These are phyloP conservation scores for Corylus americana DNA, from an alignment of 306 rosid genomes.

Conservation along the genomic window DNA sequence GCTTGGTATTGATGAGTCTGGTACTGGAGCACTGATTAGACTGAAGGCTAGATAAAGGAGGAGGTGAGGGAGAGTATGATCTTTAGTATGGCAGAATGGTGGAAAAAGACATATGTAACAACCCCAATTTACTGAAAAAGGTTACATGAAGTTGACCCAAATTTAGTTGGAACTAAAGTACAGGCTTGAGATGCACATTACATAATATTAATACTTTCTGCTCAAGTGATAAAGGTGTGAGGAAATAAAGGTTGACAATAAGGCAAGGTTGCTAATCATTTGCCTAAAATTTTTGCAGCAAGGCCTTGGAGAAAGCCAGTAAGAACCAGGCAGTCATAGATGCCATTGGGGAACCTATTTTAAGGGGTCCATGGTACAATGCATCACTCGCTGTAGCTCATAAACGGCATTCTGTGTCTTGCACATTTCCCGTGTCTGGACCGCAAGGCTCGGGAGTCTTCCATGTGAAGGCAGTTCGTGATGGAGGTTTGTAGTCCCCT, in stretches of 20 bases:
- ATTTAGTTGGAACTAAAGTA: neutral
- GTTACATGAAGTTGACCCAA: neutral
- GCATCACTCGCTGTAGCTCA: constrained; percentile 95
- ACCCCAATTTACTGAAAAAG: neutral
- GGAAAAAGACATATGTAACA: neutral
- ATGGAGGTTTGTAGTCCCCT: constrained; percentile 62
- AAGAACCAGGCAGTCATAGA: constrained; percentile 61
- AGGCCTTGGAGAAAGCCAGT: constrained; percentile 80
- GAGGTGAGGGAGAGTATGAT: neutral
- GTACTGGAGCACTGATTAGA: no score
- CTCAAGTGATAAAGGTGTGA: neutral
- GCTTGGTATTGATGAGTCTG: no score
- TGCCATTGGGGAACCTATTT: constrained; percentile 88
- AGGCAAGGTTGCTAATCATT: constrained; percentile 10
- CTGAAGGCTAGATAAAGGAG: neutral
- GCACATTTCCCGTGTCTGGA: constrained; percentile 87
- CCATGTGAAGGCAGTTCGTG: constrained; percentile 83
- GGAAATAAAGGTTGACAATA: neutral
- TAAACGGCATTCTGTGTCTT: constrained; percentile 81
- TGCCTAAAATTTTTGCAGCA: constrained; percentile 51
- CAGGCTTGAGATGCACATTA: neutral
- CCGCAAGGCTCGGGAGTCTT: constrained; percentile 79
- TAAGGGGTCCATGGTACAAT: constrained; percentile 92
- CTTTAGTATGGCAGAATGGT: neutral
- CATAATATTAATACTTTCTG: neutral